Percentiles rank a stretch among this genome's conserved stretches.
Conservation (phyloP, 129 eudicot genomes). For the Daucus carota region DNA sequence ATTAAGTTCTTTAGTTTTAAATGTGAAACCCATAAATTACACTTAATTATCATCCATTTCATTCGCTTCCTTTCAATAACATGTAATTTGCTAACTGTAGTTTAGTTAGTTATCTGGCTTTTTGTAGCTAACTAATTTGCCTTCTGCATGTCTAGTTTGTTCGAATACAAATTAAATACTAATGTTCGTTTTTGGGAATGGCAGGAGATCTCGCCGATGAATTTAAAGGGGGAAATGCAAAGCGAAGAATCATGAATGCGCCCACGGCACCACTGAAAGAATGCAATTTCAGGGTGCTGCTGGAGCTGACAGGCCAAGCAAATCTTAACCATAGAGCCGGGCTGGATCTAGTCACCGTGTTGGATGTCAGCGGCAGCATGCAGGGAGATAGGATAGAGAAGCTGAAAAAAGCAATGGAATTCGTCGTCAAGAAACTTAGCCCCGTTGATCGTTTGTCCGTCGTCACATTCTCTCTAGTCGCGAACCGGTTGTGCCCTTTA, state of each 20-base stretch:
- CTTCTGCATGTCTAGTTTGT: background rate
- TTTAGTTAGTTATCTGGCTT: background rate
- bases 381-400: background rate
- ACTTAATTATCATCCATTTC: too few species aligned
- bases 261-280: background rate
- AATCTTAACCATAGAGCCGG: background rate
- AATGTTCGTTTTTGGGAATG: background rate
- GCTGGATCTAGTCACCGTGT: background rate
- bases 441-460: background rate
- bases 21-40: too few species aligned
- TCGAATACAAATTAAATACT: too few species aligned
- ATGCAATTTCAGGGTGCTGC: background rate
- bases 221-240: background rate
- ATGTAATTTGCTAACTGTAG: too few species aligned
- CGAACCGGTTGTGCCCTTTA: background rate
- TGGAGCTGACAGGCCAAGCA: background rate
- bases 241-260: background rate
- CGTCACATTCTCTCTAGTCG: background rate
- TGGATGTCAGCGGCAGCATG: constrained; percentile 5
- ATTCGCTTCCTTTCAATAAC: too few species aligned
- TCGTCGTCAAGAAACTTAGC: constrained; percentile 7
- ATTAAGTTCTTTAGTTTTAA: too few species aligned
- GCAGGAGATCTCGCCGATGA: background rate
- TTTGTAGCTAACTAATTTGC: background rate
- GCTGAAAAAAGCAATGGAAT: constrained; percentile 1